phyloP scores from a whole-genome alignment of 2,329 filamentous ascomycete genomes.

The Diaporthe citriasiana region DNA sequence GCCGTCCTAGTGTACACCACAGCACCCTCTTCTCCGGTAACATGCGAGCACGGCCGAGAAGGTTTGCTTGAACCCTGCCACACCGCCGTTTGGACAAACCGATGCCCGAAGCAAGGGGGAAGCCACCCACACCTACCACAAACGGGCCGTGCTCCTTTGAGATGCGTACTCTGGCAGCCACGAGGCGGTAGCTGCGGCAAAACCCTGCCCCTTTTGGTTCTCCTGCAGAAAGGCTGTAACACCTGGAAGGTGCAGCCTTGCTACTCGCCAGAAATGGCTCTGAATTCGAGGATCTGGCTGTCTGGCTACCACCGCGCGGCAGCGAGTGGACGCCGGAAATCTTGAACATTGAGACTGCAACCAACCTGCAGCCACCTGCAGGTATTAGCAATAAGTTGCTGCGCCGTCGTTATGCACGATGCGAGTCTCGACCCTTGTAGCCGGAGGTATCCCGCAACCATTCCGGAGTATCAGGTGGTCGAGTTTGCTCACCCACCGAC shows the following conservation, averaged over 20 bases:
- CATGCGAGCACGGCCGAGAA: constrained; percentile 7
- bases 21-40: not conserved
- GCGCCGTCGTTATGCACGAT: constrained; percentile 21
- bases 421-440: constrained; percentile 15
- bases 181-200: constrained; percentile 37
- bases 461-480: constrained; percentile 1
- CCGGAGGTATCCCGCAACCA: constrained; percentile 20
- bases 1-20: not conserved
- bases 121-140: constrained; percentile 13
- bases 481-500: not conserved
- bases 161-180: constrained; percentile 3
- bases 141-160: constrained; percentile 29
- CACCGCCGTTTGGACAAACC: constrained; percentile 38
- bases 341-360: constrained; percentile 10
- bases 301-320: constrained; percentile 5
- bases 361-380: constrained; percentile 29
- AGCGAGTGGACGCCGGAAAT: not conserved
- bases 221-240: constrained; percentile 39
- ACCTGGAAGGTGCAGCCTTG: constrained; percentile 25
- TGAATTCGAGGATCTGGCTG: constrained; percentile 9
- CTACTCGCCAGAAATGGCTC: constrained; percentile 5
- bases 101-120: constrained; percentile 26
- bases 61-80: constrained; percentile 36
- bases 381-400: constrained; percentile 15
- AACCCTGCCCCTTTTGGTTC: constrained; percentile 28